Evolutionary conservation across 805 yeast genomes (phyloP).

Genomic region (Candida sanyiensis): DNA sequence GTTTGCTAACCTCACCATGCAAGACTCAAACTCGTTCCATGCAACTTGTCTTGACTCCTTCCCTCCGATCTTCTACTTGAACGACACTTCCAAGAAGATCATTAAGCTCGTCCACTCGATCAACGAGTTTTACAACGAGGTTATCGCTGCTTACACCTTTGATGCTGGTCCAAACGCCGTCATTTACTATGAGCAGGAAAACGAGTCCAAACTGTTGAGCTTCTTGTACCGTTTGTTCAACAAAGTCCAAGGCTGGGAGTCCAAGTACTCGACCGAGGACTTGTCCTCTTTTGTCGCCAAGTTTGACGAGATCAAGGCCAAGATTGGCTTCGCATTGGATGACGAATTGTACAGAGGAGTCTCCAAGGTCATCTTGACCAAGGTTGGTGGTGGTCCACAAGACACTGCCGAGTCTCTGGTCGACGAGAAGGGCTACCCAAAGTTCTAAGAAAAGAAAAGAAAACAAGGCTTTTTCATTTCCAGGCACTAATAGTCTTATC

Average conservation of each 20-base stretch:
- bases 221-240: slow-evolving; percentile 57
- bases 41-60: slow-evolving; percentile 93
- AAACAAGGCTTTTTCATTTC: neutral
- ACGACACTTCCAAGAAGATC: slow-evolving; percentile 81
- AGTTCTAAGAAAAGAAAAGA: neutral
- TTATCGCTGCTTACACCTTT: slow-evolving; percentile 91
- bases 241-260: slow-evolving; percentile 65
- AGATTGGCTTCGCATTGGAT: slow-evolving; percentile 38
- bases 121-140: slow-evolving; percentile 49
- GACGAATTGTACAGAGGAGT: slow-evolving; percentile 62
- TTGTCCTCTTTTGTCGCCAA: slow-evolving; percentile 21
- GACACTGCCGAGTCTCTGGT: slow-evolving; percentile 51
- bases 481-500: neutral
- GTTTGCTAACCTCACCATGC: slow-evolving; percentile 91
- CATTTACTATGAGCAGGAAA: slow-evolving; percentile 72
- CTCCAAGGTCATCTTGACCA: slow-evolving; percentile 75
- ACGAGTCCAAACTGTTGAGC: slow-evolving; percentile 71
- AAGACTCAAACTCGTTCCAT: slow-evolving; percentile 95
- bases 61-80: slow-evolving; percentile 94
- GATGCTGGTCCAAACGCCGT: slow-evolving; percentile 99
- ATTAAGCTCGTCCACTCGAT: slow-evolving; percentile 74
- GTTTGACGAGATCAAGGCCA: slow-evolving; percentile 27
- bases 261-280: slow-evolving; percentile 30
- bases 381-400: slow-evolving; percentile 85
- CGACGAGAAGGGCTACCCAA: slow-evolving; percentile 60